Evolutionary conservation across 2,329 filamentous ascomycete genomes (phyloP).

Genomic region (Diaporthe longicolla): DNA sequence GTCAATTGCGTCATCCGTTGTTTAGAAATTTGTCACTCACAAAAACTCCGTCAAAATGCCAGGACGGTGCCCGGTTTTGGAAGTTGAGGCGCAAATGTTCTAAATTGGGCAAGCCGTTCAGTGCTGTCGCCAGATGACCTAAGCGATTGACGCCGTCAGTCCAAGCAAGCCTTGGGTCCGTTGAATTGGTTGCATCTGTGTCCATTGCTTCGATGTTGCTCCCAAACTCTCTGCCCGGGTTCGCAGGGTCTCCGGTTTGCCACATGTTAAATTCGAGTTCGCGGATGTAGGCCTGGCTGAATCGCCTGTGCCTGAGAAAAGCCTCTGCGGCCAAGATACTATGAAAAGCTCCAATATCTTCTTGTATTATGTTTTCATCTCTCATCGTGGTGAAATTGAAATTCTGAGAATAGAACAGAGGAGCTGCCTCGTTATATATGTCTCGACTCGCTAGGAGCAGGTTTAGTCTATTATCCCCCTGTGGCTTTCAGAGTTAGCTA

Average conservation of each 20-base stretch:
- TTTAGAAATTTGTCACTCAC: background rate
- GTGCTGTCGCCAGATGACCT: background rate
- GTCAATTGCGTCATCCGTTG: background rate
- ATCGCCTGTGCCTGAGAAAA: background rate
- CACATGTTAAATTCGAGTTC: background rate
- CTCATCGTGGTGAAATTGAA: background rate
- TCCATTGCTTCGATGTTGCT: too few species aligned
- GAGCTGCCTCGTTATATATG: background rate
- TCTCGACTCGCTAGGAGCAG: background rate
- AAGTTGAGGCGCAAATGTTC: background rate
- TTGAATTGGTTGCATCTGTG: accelerated
- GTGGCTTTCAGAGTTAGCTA: too few species aligned
- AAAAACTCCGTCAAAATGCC: background rate
- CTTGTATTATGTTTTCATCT: background rate
- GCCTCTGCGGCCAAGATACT: background rate
- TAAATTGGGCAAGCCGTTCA: background rate
- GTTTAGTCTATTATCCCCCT: background rate
- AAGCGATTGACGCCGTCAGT: background rate
- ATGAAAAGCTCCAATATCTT: background rate
- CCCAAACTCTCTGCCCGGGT: too few species aligned
- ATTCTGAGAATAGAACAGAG: background rate
- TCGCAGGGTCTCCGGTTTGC: background rate
- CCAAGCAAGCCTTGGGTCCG: background rate
- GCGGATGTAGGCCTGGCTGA: background rate
- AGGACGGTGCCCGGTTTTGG: background rate